These are phyloP conservation scores for Cryomyces minteri DNA, from an alignment of 495 filamentous ascomycete genomes.

Conservation along the genomic window DNA sequence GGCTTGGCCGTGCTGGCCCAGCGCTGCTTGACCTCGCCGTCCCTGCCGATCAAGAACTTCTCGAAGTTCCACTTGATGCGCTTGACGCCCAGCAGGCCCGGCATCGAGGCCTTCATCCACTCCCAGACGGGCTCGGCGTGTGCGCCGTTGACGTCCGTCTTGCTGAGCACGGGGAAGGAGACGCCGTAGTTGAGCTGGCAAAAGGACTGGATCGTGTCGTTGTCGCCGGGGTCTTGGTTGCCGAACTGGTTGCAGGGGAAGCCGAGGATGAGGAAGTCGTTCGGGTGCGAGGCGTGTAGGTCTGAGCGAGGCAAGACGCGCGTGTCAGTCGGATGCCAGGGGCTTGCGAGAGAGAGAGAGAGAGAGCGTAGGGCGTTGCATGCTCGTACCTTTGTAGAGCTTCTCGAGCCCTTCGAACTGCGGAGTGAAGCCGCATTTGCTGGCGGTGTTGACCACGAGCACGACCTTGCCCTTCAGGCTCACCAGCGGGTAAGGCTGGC, in stretches of 20 bases:
- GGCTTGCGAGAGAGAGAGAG: not conserved
- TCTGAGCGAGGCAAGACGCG: slow-evolving; percentile 5
- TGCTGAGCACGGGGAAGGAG: slow-evolving; percentile 76
- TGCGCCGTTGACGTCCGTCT: slow-evolving; percentile 83
- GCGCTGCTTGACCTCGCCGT: slow-evolving; percentile 62
- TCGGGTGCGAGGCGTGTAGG: slow-evolving; percentile 43
- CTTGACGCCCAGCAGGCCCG: slow-evolving; percentile 73
- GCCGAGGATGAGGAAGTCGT: slow-evolving; percentile 72
- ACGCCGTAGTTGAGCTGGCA: slow-evolving; percentile 94
- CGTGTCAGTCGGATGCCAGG: not conserved
- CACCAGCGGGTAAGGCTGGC: slow-evolving; percentile 45
- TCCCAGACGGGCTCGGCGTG: slow-evolving; percentile 63
- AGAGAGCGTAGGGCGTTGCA: not conserved
- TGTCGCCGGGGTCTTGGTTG: slow-evolving; percentile 67
- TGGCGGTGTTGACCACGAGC: slow-evolving; percentile 94
- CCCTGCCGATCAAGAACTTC: slow-evolving; percentile 80
- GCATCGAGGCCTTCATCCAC: slow-evolving; percentile 75
- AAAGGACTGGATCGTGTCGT: slow-evolving; percentile 84
- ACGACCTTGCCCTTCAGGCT: slow-evolving; percentile 76
- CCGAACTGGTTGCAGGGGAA: slow-evolving; percentile 99
- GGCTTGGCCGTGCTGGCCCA: slow-evolving; percentile 83
- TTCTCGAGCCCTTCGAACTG: slow-evolving; percentile 85
- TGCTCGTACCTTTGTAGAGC: slow-evolving; percentile 45
- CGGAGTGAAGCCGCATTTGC: slow-evolving; percentile 97
- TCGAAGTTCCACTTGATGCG: slow-evolving; percentile 95